phyloP scores from a whole-genome alignment of 345 rosid genomes.

The Bretschneidera sinensis region DNA sequence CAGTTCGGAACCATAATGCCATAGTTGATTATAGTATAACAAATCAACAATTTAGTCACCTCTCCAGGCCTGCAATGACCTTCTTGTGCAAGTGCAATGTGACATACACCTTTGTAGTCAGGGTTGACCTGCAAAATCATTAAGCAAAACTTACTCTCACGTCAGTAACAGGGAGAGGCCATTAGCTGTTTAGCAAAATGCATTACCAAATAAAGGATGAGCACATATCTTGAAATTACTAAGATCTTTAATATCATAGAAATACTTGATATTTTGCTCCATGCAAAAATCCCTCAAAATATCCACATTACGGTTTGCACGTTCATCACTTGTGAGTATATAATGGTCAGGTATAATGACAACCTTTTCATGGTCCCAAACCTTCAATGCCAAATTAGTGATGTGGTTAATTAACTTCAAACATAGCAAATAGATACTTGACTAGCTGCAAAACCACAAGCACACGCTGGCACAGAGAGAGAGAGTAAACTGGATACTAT shows the following conservation, averaged over 20 bases:
- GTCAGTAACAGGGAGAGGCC: not conserved
- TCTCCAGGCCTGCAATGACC: conserved; percentile 99
- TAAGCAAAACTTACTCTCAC: conserved; percentile 10
- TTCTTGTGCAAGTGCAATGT: conserved; percentile 97
- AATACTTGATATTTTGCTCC: conserved; percentile 89
- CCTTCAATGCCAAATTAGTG: conserved; percentile 39
- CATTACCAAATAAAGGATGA: conserved; percentile 1
- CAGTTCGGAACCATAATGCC: not conserved
- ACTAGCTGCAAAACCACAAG: too few relatives aligned
- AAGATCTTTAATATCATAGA: conserved; percentile 90
- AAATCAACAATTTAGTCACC: conserved; percentile 34
- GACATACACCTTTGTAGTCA: conserved; percentile 98
- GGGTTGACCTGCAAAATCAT: conserved; percentile 71
- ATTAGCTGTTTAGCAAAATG: not conserved
- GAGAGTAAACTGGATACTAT: too few relatives aligned
- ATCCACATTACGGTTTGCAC: conserved; percentile 94
- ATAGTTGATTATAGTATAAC: not conserved
- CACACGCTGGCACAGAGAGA: too few relatives aligned
- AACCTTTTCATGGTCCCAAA: conserved; percentile 95
- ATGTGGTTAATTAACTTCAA: conserved; percentile 7
- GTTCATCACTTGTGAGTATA: conserved; percentile 86
- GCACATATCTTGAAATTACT: conserved; percentile 68
- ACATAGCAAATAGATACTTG: not conserved
- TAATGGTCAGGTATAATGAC: conserved; percentile 97
- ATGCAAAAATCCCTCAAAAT: conserved; percentile 85